phyloP scores from a whole-genome alignment of 1,139 yeast genomes.

The Entelexis sorbosivorans region DNA sequence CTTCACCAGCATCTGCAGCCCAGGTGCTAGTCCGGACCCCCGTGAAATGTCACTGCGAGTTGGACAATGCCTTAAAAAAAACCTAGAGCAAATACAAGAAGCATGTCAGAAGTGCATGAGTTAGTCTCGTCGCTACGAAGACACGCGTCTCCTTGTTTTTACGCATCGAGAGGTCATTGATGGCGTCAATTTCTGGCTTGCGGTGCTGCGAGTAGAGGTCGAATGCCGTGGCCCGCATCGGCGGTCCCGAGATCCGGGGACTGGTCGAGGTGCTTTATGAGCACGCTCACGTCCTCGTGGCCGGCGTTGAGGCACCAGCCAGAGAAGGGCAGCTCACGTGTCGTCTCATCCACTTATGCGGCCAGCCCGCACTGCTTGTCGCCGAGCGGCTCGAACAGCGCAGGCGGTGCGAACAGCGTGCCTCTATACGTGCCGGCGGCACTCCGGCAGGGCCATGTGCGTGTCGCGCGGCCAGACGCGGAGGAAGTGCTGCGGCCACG shows the following conservation, averaged over 20 bases:
- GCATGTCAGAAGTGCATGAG: no score
- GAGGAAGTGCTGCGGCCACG: slow-evolving; percentile 59
- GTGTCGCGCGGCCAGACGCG: slow-evolving; percentile 91
- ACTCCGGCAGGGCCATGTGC: slow-evolving; percentile 83
- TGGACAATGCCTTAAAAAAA: no score
- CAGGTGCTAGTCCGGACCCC: no score
- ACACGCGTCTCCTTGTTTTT: slow-evolving; percentile 85
- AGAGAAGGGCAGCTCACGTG: slow-evolving; percentile 86
- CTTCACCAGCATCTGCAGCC: no score
- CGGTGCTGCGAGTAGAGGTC: slow-evolving; percentile 46
- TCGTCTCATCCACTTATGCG: no score
- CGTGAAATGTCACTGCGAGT: no score
- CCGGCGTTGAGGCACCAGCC: slow-evolving; percentile 98
- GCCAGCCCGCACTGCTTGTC: slow-evolving; percentile 31
- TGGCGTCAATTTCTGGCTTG: slow-evolving; percentile 58
- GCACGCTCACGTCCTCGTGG: slow-evolving; percentile 70
- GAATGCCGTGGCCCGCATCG: slow-evolving; percentile 37
- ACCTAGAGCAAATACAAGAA: no score
- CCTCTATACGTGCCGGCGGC: slow-evolving; percentile 78
- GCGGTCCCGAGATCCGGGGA: slow-evolving; percentile 17
- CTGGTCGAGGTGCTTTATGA: slow-evolving; percentile 36
- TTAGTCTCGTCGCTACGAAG: slow-evolving; percentile 64
- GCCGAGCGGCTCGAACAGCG: slow-evolving; percentile 40
- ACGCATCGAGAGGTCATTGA: slow-evolving; percentile 64
- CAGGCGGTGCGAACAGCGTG: slow-evolving; percentile 80